Evolutionary conservation across 805 yeast genomes (phyloP).

Genomic region (Candida golubevii): DNA sequence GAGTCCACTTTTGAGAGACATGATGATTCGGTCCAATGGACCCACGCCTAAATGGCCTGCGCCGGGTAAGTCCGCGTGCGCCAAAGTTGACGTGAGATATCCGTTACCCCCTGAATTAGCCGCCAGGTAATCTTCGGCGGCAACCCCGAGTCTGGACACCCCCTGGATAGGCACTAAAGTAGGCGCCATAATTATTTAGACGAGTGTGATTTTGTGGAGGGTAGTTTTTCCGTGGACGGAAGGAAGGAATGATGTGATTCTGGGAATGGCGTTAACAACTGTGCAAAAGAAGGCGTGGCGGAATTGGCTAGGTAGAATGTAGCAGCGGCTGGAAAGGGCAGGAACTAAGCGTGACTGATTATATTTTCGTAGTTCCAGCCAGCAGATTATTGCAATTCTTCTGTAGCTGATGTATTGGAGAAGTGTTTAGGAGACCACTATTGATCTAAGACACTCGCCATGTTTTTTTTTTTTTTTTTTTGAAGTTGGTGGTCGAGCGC

Average conservation of each 20-base stretch:
- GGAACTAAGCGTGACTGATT: too few relatives aligned
- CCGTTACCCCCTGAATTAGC: conserved; percentile 12
- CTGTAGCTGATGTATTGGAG: too few relatives aligned
- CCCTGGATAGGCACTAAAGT: conserved; percentile 15
- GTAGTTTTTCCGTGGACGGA: background rate
- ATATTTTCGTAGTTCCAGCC: too few relatives aligned
- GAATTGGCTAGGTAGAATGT: too few relatives aligned
- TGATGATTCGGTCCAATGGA: conserved; percentile 58
- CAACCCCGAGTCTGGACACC: conserved; percentile 13
- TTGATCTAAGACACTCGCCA: too few relatives aligned
- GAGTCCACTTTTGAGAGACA: conserved; percentile 65
- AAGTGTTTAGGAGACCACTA: too few relatives aligned
- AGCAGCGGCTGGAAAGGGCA: too few relatives aligned
- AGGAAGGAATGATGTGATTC: background rate
- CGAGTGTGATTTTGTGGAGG: too few relatives aligned
- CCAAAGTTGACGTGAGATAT: conserved; percentile 9
- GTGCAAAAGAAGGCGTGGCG: too few relatives aligned
- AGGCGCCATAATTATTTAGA: conserved; percentile 13
- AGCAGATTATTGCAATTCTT: too few relatives aligned
- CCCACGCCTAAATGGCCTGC: conserved; percentile 52
- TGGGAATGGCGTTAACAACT: background rate
- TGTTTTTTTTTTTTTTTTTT: too few relatives aligned
- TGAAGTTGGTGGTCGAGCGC: too few relatives aligned
- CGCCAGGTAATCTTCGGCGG: conserved; percentile 7
- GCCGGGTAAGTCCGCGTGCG: conserved; percentile 17